Evolutionary conservation across 2,329 filamentous ascomycete species (phyloP), one percentile per base, ranked within the genome.

Genomic region (Simplicillium sp.): DNA sequence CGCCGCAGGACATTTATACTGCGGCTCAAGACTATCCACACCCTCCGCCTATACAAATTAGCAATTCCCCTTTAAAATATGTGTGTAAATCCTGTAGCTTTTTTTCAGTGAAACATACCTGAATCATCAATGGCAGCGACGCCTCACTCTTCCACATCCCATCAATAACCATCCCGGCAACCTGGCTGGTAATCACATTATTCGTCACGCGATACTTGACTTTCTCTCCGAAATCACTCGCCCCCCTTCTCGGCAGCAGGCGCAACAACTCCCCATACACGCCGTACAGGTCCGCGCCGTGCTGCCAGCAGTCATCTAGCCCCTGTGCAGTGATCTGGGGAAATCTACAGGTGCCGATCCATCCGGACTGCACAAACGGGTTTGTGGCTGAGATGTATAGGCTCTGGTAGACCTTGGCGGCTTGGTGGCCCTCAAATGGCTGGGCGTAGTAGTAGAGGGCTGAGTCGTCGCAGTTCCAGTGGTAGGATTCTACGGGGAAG

Each of bases 141-240:
- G 58, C 57, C 1, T 60, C 55, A 0, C 60, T 58, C 0, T 62
- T 62, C 61, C 76, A 84, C 79, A 87, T 87, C 43, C 82, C 86
- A 42, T 72, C 66, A 41, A 87, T 70, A 7, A 90, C 58, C 75
- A 87, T 86, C 42, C 81, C 75, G 11, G 82, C 84, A 13, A 90
- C 85, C 59, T 92, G 83, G 51, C 77, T 83, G 2, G 87, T 92
- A 53, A 94, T 90, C 38, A 80, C 70, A 59, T 92, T 92, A 56
- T 85, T 85, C 1, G 86, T 89, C 11, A 90, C 84, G 40, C 85
- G 73, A 59, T 82, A 90, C 37, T 59, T 60, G 29, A 85, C 68
- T 13, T 65, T 66, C 8, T 50, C 47, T 4, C 51, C 47, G 64
- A 66, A 68, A 20, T 69, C 55, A 11, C 59, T 49, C 15, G 52